These are phyloP conservation scores for Onygena corvina DNA, from an alignment of 2,329 filamentous ascomycete species.

Conservation along the genomic window DNA sequence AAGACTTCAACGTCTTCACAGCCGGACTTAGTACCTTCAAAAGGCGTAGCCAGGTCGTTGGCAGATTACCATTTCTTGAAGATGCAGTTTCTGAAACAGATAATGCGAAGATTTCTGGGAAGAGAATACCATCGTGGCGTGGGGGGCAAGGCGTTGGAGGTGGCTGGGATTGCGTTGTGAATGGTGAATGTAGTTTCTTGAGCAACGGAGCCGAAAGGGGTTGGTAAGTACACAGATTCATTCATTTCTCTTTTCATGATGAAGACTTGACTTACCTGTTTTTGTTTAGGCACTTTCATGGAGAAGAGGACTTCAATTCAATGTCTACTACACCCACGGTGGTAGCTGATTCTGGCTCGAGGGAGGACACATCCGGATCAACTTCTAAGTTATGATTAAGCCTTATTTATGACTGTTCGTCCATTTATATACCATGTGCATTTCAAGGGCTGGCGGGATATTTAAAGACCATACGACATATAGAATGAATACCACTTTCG, in stretches of 20 bases:
- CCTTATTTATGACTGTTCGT: too few species aligned
- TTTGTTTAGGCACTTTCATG: constrained; percentile 33
- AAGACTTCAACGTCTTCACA: constrained; percentile 78
- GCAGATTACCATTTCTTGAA: not conserved
- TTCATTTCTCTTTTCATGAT: constrained; percentile 18
- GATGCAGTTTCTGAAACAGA: constrained; percentile 12
- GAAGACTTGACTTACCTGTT: constrained; percentile 14
- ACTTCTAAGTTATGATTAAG: not conserved
- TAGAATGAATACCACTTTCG: too few species aligned
- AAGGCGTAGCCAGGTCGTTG: constrained; percentile 27
- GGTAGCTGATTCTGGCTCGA: not conserved
- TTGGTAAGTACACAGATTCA: constrained; percentile 64
- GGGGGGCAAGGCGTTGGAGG: constrained; percentile 53
- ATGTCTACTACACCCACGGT: constrained; percentile 10
- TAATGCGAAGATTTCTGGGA: constrained; percentile 10
- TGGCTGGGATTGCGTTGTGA: constrained; percentile 66
- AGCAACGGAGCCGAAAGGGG: constrained; percentile 71
- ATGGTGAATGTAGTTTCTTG: constrained; percentile 78
- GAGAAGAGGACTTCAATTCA: constrained; percentile 36
- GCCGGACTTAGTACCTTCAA: constrained; percentile 64
- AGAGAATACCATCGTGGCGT: constrained; percentile 40
- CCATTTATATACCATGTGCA: too few species aligned
- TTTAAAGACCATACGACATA: too few species aligned
- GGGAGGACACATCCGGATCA: not conserved
- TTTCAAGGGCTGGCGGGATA: too few species aligned